phyloP scores from a whole-genome alignment of 1,139 yeast species.

The Blastobotrys elegans region DNA sequence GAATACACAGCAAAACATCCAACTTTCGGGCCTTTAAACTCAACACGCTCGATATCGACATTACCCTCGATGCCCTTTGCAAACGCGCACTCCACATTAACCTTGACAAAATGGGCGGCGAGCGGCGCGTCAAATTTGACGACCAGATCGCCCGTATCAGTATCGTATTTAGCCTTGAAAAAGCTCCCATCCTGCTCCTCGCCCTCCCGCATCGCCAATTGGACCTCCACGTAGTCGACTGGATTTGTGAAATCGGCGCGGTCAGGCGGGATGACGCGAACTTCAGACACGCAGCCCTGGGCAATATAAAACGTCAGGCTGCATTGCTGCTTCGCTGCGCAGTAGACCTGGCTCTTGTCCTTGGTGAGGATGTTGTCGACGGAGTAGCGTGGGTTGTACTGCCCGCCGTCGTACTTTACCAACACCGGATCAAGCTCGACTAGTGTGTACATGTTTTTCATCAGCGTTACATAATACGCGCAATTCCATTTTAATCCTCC shows the following conservation, averaged over 20 bases:
- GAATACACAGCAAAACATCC: background rate
- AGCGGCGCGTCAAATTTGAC: conserved; percentile 15
- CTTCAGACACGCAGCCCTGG: conserved; percentile 12
- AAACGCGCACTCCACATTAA: conserved; percentile 10
- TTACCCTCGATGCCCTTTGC: conserved; percentile 6
- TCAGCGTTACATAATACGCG: too few species aligned
- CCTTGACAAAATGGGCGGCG: conserved; percentile 14
- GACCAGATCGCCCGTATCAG: conserved; percentile 12
- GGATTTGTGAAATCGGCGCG: conserved; percentile 18
- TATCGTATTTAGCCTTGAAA: background rate
- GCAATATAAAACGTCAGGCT: conserved; percentile 14
- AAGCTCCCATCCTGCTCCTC: background rate
- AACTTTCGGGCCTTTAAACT: background rate
- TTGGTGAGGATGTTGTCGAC: conserved; percentile 13
- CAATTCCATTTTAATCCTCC: too few species aligned
- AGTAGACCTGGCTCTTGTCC: conserved; percentile 17
- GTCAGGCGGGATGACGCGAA: conserved; percentile 19
- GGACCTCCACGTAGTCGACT: conserved; percentile 18
- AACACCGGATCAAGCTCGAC: conserved; percentile 5
- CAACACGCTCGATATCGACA: conserved; percentile 18
- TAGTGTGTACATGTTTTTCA: background rate
- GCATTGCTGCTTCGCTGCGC: conserved; percentile 16
- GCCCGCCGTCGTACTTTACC: conserved; percentile 17
- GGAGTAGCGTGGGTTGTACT: conserved; percentile 10
- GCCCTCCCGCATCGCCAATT: conserved; percentile 12